These are phyloP conservation scores for Smallanthus sonchifolius DNA, from an alignment of 129 eudicot species.

Conservation along the genomic window DNA sequence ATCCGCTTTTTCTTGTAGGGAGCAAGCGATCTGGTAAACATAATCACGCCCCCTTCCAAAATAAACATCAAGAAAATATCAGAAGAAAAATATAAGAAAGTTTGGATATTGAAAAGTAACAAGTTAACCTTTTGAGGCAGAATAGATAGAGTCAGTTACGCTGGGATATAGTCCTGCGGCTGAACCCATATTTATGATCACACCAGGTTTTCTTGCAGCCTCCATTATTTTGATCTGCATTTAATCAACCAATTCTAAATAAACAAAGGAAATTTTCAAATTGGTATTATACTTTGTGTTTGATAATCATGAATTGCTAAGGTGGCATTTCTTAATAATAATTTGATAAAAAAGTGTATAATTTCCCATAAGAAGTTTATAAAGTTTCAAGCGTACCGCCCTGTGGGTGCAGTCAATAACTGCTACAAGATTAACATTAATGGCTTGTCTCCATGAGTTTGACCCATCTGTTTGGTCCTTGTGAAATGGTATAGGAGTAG, in stretches of 20 bases:
- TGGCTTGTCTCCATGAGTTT: slow-evolving; percentile 62
- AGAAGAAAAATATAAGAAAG: neutral
- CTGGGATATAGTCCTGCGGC: slow-evolving; percentile 89
- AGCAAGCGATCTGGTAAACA: slow-evolving; percentile 80
- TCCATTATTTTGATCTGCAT: slow-evolving; percentile 71
- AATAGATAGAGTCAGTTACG: slow-evolving; percentile 68
- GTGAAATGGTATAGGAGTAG: slow-evolving; percentile 43
- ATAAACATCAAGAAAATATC: neutral
- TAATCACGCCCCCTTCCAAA: slow-evolving; percentile 73
- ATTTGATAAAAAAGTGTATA: neutral
- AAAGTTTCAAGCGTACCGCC: slow-evolving; percentile 54
- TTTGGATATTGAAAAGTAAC: slow-evolving; percentile 8
- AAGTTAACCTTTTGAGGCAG: slow-evolving; percentile 67
- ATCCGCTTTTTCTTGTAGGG: slow-evolving; percentile 78
- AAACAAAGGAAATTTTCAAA: neutral
- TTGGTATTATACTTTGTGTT: neutral
- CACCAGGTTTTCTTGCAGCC: slow-evolving; percentile 69
- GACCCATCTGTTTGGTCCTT: slow-evolving; percentile 75
- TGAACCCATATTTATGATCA: slow-evolving; percentile 73
- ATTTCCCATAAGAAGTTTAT: neutral
- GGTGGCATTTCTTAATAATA: neutral
- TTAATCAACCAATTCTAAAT: neutral
- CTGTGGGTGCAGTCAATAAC: slow-evolving; percentile 71
- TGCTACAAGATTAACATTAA: slow-evolving; percentile 67
- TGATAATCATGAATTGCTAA: neutral